phyloP scores from a whole-genome alignment of 345 rosid genomes.

The Eucalyptus dawsonii region DNA sequence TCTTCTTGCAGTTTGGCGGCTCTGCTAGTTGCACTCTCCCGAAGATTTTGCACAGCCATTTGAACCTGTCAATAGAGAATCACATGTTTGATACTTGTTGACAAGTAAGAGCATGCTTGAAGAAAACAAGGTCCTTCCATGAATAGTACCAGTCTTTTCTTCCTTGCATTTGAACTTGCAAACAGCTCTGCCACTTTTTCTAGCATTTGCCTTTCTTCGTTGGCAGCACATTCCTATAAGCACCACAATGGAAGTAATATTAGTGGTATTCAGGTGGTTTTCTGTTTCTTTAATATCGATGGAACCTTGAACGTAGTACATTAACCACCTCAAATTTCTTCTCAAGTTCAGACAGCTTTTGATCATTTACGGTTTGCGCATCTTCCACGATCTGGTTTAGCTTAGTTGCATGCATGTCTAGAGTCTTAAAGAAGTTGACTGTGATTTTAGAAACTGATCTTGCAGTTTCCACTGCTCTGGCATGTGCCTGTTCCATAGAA shows the following conservation, averaged over 20 bases:
- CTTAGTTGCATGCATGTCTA: conserved; percentile 64
- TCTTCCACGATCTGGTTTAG: conserved; percentile 67
- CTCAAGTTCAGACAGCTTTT: conserved; percentile 66
- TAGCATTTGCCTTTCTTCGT: conserved; percentile 76
- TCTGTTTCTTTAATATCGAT: not conserved
- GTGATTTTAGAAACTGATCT: conserved; percentile 74
- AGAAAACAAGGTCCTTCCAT: not conserved
- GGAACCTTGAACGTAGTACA: not conserved
- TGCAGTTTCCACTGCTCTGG: conserved; percentile 73
- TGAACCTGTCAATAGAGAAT: conserved; percentile 44
- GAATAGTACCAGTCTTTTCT: conserved; percentile 65
- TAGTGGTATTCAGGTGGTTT: not conserved
- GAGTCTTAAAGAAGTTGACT: conserved; percentile 59
- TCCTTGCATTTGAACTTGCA: conserved; percentile 71
- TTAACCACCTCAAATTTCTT: conserved; percentile 81
- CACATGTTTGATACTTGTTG: not conserved
- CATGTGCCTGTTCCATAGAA: conserved; percentile 55
- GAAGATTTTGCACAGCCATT: conserved; percentile 78
- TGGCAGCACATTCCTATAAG: conserved; percentile 68
- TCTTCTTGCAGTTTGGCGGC: conserved; percentile 70
- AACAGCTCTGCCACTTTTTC: conserved; percentile 89
- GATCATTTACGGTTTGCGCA: conserved; percentile 70
- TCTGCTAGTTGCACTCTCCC: conserved; percentile 64
- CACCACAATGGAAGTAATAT: not conserved
- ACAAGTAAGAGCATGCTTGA: not conserved